A percentile compares a stretch with the other conserved stretches of the same genome.
Conservation (phyloP, 139 green algal species). For the Tetradesmus obliquus region DNA sequence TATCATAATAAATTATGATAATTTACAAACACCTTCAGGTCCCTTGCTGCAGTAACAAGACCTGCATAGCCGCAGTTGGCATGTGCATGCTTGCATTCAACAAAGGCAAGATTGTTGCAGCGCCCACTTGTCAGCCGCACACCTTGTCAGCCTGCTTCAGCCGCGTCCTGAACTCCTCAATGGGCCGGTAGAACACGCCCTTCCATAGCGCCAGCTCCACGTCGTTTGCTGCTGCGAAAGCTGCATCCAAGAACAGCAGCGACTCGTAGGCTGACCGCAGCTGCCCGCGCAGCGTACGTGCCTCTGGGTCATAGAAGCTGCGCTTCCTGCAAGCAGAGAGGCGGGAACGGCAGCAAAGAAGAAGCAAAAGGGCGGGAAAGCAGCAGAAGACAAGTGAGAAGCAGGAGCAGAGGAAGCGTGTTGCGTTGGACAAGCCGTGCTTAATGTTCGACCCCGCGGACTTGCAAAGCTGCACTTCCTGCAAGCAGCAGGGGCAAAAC, state of each 20-base stretch:
- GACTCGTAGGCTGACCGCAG: slow-evolving; percentile 67
- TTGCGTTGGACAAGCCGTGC: background rate
- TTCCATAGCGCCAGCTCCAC: slow-evolving; percentile 80
- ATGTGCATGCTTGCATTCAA: background rate
- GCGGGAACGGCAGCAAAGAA: background rate
- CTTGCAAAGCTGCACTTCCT: background rate
- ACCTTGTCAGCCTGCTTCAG: slow-evolving; percentile 49
- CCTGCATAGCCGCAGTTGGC: no score
- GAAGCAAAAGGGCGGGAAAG: no score
- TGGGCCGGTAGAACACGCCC: slow-evolving; percentile 75
- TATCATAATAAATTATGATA: no score
- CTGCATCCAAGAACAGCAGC: slow-evolving; percentile 68
- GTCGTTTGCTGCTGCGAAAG: slow-evolving; percentile 53
- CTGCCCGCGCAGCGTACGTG: slow-evolving; percentile 55
- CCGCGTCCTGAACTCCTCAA: slow-evolving; percentile 79
- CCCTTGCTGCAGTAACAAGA: no score
- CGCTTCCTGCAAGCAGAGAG: slow-evolving; percentile 45
- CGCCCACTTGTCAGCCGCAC: slow-evolving; percentile 7
- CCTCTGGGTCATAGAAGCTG: slow-evolving; percentile 70
- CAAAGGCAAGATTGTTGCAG: background rate
- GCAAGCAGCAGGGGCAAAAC: background rate
- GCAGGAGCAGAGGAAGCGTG: background rate
- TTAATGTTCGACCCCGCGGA: background rate
- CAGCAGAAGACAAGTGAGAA: no score
- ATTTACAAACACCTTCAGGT: no score